Conservation (phyloP, 805 yeast species). For the Barnettozyma salicaria region DNA sequence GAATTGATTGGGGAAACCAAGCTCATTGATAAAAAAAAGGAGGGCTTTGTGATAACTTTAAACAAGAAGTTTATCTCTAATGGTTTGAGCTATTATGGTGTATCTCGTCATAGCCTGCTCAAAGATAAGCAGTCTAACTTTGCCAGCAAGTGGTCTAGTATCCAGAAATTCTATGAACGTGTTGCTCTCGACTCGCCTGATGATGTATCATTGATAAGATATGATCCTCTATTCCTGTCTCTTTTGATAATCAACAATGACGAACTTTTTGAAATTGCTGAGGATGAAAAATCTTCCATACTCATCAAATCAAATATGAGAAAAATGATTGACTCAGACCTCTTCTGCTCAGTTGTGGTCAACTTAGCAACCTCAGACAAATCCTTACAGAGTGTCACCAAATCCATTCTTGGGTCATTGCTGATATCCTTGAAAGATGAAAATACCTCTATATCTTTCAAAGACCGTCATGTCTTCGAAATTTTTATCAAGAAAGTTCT, state of each 20-base stretch:
- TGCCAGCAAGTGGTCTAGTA: constrained; percentile 24
- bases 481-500: constrained; percentile 42
- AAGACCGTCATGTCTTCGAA: constrained; percentile 51
- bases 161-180: constrained; percentile 27
- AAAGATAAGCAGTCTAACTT: constrained; percentile 2
- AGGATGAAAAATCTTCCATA: constrained; percentile 25
- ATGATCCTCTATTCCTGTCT: constrained; percentile 70
- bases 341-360: constrained; percentile 46
- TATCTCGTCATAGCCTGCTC: constrained; percentile 29
- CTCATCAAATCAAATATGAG: constrained; percentile 42
- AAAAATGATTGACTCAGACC: constrained; percentile 48
- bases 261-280: constrained; percentile 43
- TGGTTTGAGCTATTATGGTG: constrained; percentile 36
- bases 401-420: constrained; percentile 39
- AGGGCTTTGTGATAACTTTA: constrained; percentile 45
- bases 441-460: constrained; percentile 35
- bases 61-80: constrained; percentile 44
- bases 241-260: constrained; percentile 57
- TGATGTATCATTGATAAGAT: constrained; percentile 29
- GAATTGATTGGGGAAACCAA: constrained; percentile 44
- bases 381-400: constrained; percentile 32
- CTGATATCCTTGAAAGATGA: constrained; percentile 36
- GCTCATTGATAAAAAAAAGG: constrained; percentile 39
- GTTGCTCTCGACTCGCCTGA: constrained; percentile 19
- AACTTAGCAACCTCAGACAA: constrained; percentile 36